These are phyloP conservation scores for Ophiosphaerella herpotricha DNA, from an alignment of 2,329 filamentous ascomycete species.

Conservation along the genomic window DNA sequence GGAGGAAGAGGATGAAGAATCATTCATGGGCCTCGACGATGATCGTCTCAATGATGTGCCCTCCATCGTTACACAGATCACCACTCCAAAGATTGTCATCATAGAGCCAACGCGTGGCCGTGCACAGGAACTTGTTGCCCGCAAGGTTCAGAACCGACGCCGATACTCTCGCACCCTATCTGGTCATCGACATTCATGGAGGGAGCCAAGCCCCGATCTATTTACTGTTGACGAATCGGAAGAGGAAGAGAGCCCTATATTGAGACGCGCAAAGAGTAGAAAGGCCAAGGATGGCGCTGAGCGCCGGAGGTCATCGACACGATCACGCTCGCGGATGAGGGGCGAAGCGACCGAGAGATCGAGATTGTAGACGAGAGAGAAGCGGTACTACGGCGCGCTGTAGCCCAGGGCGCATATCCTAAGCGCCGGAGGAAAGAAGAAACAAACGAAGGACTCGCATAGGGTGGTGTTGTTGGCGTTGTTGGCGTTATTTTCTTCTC, in stretches of 20 bases:
- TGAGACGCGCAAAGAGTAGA: conserved; percentile 33
- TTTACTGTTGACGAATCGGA: conserved; percentile 50
- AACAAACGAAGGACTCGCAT: conserved; percentile 20
- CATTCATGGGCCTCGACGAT: conserved; percentile 45
- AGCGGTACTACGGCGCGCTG: neutral
- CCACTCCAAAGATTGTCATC: conserved; percentile 31
- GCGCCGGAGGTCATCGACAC: conserved; percentile 40
- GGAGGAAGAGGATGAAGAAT: conserved; percentile 43
- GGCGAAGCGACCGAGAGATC: conserved; percentile 35
- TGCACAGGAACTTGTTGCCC: conserved; percentile 41
- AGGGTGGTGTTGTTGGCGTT: conserved; percentile 30
- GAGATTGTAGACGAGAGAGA: conserved; percentile 25
- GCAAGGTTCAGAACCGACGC: conserved; percentile 35
- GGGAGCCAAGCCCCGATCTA: conserved; percentile 48
- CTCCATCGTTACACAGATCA: conserved; percentile 35
- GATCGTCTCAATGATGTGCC: conserved; percentile 38
- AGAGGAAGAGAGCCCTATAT: conserved; percentile 36
- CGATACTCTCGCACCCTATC: conserved; percentile 44
- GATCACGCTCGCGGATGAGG: conserved; percentile 33
- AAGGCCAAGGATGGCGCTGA: conserved; percentile 43
- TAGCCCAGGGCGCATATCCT: neutral
- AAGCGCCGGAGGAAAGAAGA: neutral
- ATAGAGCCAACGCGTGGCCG: conserved; percentile 43
- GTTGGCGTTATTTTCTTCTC: conserved; percentile 19
- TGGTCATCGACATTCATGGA: conserved; percentile 48